These are phyloP conservation scores for Purpureocillium takamizusanense DNA, from an alignment of 2,329 filamentous ascomycete genomes.

Conservation along the genomic window DNA sequence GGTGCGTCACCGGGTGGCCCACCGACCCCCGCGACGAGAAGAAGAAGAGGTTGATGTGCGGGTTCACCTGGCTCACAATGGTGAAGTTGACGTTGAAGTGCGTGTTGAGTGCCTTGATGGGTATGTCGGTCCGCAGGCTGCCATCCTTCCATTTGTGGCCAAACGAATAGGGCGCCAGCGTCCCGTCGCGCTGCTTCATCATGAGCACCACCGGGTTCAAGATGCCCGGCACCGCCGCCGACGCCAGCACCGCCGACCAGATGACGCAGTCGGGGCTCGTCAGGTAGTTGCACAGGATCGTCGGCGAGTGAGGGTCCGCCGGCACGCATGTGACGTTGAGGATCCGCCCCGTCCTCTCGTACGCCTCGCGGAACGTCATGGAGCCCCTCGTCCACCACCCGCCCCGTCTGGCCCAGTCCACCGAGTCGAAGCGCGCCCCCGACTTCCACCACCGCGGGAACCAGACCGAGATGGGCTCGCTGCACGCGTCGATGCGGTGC, in stretches of 20 bases:
- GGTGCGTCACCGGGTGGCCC: conserved; percentile 87
- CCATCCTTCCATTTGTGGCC: conserved; percentile 99
- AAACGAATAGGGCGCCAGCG: conserved; percentile 82
- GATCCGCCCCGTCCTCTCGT: conserved; percentile 85
- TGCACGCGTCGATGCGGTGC: conserved; percentile 73
- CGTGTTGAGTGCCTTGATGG: conserved; percentile 84
- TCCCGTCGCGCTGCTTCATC: conserved; percentile 74
- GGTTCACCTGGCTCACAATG: conserved; percentile 83
- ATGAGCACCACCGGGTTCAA: conserved; percentile 89
- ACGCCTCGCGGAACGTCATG: conserved; percentile 91
- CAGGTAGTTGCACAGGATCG: conserved; percentile 90
- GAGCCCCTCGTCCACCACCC: conserved; percentile 88
- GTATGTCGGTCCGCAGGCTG: conserved; percentile 87
- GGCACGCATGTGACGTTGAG: conserved; percentile 95
- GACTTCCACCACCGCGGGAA: conserved; percentile 80
- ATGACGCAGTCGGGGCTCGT: conserved; percentile 96
- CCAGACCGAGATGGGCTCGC: conserved; percentile 71
- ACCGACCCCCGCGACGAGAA: conserved; percentile 90
- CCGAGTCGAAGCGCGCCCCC: conserved; percentile 85
- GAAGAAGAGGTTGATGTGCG: conserved; percentile 98
- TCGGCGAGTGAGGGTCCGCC: conserved; percentile 84
- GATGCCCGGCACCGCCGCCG: conserved; percentile 91
- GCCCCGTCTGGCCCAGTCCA: conserved; percentile 80
- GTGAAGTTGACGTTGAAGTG: conserved; percentile 99
- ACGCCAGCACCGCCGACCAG: conserved; percentile 93